Percentiles rank a stretch among this genome's conserved stretches.
phyloP scores from a whole-genome alignment of 2,329 filamentous ascomycete species.

The Alternaria arbusti region DNA sequence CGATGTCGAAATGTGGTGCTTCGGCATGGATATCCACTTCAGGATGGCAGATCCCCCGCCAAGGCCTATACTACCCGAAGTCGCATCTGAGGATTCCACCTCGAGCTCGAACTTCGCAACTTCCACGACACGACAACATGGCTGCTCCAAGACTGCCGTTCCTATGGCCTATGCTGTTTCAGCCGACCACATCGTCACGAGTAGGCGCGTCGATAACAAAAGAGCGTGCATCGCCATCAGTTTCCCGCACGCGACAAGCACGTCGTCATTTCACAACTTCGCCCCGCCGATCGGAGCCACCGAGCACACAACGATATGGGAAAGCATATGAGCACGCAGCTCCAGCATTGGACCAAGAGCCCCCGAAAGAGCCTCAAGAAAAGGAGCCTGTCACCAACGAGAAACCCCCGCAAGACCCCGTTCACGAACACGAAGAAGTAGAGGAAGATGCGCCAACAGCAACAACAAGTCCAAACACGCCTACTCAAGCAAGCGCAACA shows the following conservation, averaged over 20 bases:
- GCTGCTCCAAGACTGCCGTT: conserved; percentile 54
- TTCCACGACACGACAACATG: conserved; percentile 38
- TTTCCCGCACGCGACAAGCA: conserved; percentile 21
- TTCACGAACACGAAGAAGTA: conserved; percentile 32
- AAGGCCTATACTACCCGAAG: conserved; percentile 14
- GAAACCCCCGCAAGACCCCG: conserved; percentile 11
- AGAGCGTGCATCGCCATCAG: conserved; percentile 9
- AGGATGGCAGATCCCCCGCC: conserved; percentile 19
- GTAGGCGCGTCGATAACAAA: conserved; percentile 18
- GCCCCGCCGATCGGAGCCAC: conserved; percentile 34
- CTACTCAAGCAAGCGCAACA: conserved; percentile 14
- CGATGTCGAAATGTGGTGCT: background rate
- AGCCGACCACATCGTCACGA: conserved; percentile 34
- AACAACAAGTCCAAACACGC: conserved; percentile 21
- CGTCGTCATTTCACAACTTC: conserved; percentile 39
- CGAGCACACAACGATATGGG: conserved; percentile 54
- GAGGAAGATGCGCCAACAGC: conserved; percentile 29
- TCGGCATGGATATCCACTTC: conserved; percentile 18
- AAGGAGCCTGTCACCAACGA: conserved; percentile 4
- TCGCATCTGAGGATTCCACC: conserved; percentile 10
- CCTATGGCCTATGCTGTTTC: conserved; percentile 55
- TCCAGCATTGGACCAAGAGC: conserved; percentile 36
- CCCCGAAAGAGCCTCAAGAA: conserved; percentile 8
- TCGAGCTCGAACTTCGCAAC: background rate
- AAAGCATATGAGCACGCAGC: conserved; percentile 55